A percentile compares a stretch with the other conserved stretches of the same genome.
phyloP scores from a whole-genome alignment of 148 eudicot genomes.

The Camellia sinensis region DNA sequence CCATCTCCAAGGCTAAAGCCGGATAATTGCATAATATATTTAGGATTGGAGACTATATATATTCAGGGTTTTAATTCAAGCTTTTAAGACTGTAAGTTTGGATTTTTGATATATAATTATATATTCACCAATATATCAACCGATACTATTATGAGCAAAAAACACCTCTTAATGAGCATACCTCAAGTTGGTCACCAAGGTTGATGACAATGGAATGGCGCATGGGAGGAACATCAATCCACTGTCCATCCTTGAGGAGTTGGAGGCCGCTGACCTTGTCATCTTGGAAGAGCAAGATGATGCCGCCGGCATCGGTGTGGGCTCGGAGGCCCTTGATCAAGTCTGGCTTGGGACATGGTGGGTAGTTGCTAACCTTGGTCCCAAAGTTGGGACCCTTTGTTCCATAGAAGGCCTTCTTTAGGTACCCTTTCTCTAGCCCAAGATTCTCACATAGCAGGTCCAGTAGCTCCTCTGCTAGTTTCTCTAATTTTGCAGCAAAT shows the following conservation, averaged over 20 bases:
- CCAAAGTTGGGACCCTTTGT: conserved; percentile 61
- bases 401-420: conserved; percentile 66
- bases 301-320: conserved; percentile 83
- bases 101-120: too few species aligned
- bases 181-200: conserved; percentile 83
- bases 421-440: conserved; percentile 74
- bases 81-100: too few species aligned
- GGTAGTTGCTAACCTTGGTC: conserved; percentile 76
- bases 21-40: too few species aligned
- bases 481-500: conserved; percentile 54
- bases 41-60: too few species aligned
- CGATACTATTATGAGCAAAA: too few species aligned
- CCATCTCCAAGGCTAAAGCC: too few species aligned
- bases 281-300: conserved; percentile 76
- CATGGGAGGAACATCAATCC: conserved; percentile 82
- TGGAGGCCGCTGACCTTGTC: conserved; percentile 76
- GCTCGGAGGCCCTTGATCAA: conserved; percentile 75
- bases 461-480: conserved; percentile 63
- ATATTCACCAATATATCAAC: too few species aligned
- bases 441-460: conserved; percentile 78
- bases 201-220: conserved; percentile 76
- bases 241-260: conserved; percentile 60
- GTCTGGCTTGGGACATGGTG: conserved; percentile 76
- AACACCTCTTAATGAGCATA: conserved; percentile 7
- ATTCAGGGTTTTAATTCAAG: too few species aligned